These are phyloP conservation scores for Hyphopichia wangnamkhiaoensis DNA, from an alignment of 1,139 yeast species.

Conservation along the genomic window DNA sequence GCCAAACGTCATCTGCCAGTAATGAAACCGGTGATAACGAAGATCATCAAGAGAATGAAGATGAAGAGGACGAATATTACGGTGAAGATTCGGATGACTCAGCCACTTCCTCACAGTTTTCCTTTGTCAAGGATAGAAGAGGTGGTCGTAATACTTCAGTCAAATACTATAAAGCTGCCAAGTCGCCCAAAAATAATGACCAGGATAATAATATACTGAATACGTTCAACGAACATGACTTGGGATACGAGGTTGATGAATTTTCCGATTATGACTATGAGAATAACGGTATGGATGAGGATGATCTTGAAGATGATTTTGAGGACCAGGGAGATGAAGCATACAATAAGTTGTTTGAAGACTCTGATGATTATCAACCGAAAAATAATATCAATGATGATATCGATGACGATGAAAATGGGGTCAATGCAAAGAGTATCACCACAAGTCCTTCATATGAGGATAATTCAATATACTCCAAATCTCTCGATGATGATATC, in stretches of 20 bases:
- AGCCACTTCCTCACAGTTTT: slow-evolving; percentile 50
- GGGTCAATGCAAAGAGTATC: background rate
- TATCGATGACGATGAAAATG: slow-evolving; percentile 1
- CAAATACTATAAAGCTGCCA: slow-evolving; percentile 53
- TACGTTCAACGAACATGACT: slow-evolving; percentile 29
- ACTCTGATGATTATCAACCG: slow-evolving; percentile 13
- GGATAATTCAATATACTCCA: too few relatives aligned
- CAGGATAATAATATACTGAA: slow-evolving; percentile 15
- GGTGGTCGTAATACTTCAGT: slow-evolving; percentile 66
- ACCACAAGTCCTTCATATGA: too few relatives aligned
- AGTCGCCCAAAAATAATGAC: slow-evolving; percentile 6
- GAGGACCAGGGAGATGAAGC: slow-evolving; percentile 52
- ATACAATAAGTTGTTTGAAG: slow-evolving; percentile 21
- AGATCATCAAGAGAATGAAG: too few relatives aligned
- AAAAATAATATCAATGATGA: slow-evolving; percentile 1
- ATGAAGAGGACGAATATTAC: slow-evolving; percentile 15
- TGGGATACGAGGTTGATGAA: slow-evolving; percentile 38
- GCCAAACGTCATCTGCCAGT: background rate
- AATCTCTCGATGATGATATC: too few relatives aligned
- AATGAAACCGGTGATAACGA: slow-evolving; percentile 6
- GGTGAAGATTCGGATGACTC: slow-evolving; percentile 26
- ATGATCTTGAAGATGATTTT: slow-evolving; percentile 37
- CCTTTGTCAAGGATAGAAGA: slow-evolving; percentile 54
- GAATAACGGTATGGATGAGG: slow-evolving; percentile 50
- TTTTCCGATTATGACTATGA: slow-evolving; percentile 48